A percentile compares a stretch with the other conserved stretches of the same genome.
Evolutionary conservation across 441 rosid species (phyloP).

Genomic region (Isatis lusitanica): DNA sequence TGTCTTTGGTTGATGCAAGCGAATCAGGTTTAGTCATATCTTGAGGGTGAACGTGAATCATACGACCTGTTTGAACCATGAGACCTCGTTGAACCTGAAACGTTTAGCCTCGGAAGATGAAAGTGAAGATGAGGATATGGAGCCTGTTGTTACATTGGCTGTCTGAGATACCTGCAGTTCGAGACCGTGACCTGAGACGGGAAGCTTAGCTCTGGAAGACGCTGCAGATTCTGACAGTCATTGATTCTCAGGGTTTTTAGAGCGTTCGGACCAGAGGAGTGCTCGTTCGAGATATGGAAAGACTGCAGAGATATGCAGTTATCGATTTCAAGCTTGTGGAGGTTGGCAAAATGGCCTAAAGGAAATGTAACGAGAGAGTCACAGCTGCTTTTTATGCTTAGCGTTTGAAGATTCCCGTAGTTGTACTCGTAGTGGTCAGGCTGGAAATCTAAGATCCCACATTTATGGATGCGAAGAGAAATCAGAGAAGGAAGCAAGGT

Average conservation of each 20-base stretch:
- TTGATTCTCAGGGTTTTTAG: conserved; percentile 22
- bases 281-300: conserved; percentile 26
- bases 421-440: conserved; percentile 31
- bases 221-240: conserved; percentile 36
- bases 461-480: conserved; percentile 27
- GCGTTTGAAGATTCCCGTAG: conserved; percentile 28
- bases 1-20: neutral
- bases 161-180: conserved; percentile 25
- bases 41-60: conserved; percentile 24
- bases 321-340: conserved; percentile 27
- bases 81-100: conserved; percentile 24
- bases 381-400: conserved; percentile 35
- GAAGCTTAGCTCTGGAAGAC: conserved; percentile 22
- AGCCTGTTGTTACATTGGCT: conserved; percentile 16
- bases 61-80: conserved; percentile 30
- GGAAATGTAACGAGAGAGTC: conserved; percentile 35
- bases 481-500: conserved; percentile 33
- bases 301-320: conserved; percentile 29
- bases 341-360: conserved; percentile 31
- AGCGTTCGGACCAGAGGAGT: conserved; percentile 4
- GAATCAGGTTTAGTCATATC: conserved; percentile 16
- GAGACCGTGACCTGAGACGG: conserved; percentile 18
- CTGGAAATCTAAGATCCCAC: conserved; percentile 31
- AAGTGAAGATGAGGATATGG: conserved; percentile 16
- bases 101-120: neutral